Evolutionary conservation across 2,329 filamentous ascomycete genomes (phyloP), one percentile per base, ranked within the genome.

Genomic region (Pyrenophora seminiperda): DNA sequence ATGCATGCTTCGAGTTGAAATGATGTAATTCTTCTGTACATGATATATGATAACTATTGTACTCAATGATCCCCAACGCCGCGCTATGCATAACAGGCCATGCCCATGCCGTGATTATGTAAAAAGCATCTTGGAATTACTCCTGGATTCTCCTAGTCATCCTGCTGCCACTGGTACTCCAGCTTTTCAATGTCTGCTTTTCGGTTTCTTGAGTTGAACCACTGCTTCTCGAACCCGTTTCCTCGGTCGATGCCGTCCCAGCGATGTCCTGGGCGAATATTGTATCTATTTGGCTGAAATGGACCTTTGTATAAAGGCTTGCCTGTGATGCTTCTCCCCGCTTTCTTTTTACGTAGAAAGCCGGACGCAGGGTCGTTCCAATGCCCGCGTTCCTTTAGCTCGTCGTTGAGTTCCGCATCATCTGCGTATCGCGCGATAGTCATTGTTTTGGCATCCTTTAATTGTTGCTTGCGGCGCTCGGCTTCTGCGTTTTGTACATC

Each of bases 221-320:
- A 89, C 69, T 97, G 88, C 55, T 84, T 88, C 77, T 99, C 94
- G 70, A 97, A 97, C 0, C 93, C 93, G 75, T 91, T 99, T 15
- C 90, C 82, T 59, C 94, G 81, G 78, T 99, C 94, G 14, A 99
- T 94, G 5, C 95, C 94, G 78, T 99, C 94, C 94, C 94, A 99
- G 58, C 90, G 81, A 76, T 96, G 91, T 0, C 94, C 95, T 0
- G 94, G 94, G 53, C 87, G 81, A 54, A 99, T 97, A 1, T 90
- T 90, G 76, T 97, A 97, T 15, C 94, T 82, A 79, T 99, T 99
- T 36, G 94, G 94, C 66, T 89, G 83, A 47, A 88, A 89, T 0
- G 87, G 82, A 0, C 93, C 94, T 53, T 85, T 77, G 71, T 97
- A 99, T 4, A 89, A 71, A 3, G 88, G 90, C 58, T 82, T 84